Evolutionary conservation across 1,139 yeast species (phyloP), one percentile per base, ranked within the genome.

Genomic region (Kodamaea arcana): DNA sequence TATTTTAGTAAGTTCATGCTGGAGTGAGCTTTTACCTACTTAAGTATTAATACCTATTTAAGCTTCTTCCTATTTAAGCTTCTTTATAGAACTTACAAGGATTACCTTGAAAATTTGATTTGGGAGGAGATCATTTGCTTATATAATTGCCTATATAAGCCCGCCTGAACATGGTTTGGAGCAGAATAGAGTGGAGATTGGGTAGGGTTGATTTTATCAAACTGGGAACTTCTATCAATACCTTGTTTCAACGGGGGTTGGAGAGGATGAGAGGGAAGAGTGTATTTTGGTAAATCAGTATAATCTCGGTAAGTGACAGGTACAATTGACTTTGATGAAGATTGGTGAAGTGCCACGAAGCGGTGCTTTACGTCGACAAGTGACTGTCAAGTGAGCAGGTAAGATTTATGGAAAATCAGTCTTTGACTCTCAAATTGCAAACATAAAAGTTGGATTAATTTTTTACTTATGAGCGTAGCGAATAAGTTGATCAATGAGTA

Each of bases 71-170:
- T 62, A 29, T 60, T 62, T 37, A 65, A 62, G 30, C 57, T 43
- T 27, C 68, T 67, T 42, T 64, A 74, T 17, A 60, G 60, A 45
- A 56, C 75, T 2, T 69, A 69, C 43, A 62, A 60, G 38, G 61
- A 65, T 36, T 68, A 68, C 44, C 46, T 69, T 36, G 69, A 66
- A 31, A 69, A 67, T 43, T 51, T 69, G 34, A 62, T 68, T 11
- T 60, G 72, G 66, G 70, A 49, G 62, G 33, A 45, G 75, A 25
- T 66, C 72, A 4, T 69, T n/a, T n/a, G n/a, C n/a, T n/a, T n/a
- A n/a, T n/a, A n/a, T n/a, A n/a, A n/a, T 68, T 53, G 71, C 72
- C 14, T 67, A 55, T 37, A 61, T 69, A 25, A 65, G 58, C 42
- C 41, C 69, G 5, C 69, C 69, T 3, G 24, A 29, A 9, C 22